These are phyloP conservation scores for Coemansia sp. DNA, from an alignment of 192 early-diverging fungal genomes.

Conservation along the genomic window DNA sequence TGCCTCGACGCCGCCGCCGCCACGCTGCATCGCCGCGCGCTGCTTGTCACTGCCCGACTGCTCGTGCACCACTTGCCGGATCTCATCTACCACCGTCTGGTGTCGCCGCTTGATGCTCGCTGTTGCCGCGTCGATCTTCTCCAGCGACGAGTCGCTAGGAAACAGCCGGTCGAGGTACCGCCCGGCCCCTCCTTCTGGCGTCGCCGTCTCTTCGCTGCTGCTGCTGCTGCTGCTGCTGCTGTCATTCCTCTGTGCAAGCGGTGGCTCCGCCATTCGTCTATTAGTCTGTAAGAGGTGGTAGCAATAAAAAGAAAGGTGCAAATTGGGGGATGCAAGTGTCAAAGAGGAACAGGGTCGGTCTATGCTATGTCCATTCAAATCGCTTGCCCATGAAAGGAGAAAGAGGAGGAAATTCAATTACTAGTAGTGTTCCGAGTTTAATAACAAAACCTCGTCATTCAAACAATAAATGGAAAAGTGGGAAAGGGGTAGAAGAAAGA, in stretches of 20 bases:
- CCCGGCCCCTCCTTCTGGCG: slow-evolving; percentile 60
- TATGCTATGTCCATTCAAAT: too few species aligned
- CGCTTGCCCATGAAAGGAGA: too few species aligned
- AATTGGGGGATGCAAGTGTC: neutral
- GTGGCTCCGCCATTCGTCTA: neutral
- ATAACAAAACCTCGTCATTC: neutral
- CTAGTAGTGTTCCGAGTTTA: too few species aligned
- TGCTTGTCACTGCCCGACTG: slow-evolving; percentile 65
- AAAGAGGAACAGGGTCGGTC: neutral
- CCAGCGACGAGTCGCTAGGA: slow-evolving; percentile 60
- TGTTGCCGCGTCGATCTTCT: slow-evolving; percentile 65
- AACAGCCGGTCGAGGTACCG: slow-evolving; percentile 83
- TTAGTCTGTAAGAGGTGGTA: neutral
- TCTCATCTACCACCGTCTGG: slow-evolving; percentile 62
- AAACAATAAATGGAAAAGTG: too few species aligned
- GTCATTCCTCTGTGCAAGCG: neutral
- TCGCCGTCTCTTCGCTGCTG: slow-evolving; percentile 7
- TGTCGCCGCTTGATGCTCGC: slow-evolving; percentile 65
- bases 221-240: slow-evolving; percentile 11
- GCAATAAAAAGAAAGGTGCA: neutral
- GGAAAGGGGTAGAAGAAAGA: neutral
- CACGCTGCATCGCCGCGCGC: slow-evolving; percentile 21
- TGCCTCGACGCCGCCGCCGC: slow-evolving; percentile 67
- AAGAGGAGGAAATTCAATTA: neutral
- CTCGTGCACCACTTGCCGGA: slow-evolving; percentile 69